A percentile compares a stretch with the other conserved stretches of the same genome.
Conservation (phyloP, 2,329 filamentous ascomycete species). For the Fusarium verrucosum region DNA sequence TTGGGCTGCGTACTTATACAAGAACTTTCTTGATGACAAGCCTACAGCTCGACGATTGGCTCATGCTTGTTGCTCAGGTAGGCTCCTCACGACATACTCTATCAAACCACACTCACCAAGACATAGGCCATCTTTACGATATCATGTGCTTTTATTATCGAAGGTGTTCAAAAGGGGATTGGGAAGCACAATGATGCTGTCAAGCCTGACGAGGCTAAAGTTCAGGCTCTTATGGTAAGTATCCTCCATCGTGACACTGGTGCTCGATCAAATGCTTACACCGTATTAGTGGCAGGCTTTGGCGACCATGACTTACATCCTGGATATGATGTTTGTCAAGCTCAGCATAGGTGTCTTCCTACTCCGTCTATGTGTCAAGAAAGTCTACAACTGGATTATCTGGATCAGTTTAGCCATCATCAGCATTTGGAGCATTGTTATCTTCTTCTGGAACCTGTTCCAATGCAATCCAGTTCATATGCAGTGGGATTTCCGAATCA, state of each 20-base stretch:
- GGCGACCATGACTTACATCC: slow-evolving; percentile 59
- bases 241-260: not conserved
- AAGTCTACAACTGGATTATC: slow-evolving; percentile 60
- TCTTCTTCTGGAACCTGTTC: slow-evolving; percentile 63
- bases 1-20: slow-evolving; percentile 57
- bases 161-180: slow-evolving; percentile 55
- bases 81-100: slow-evolving; percentile 1
- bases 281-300: slow-evolving; percentile 59
- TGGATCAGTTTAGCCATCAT: slow-evolving; percentile 58
- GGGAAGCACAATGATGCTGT: slow-evolving; percentile 60
- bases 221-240: slow-evolving; percentile 58
- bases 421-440: slow-evolving; percentile 56
- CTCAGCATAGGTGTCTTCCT: slow-evolving; percentile 64
- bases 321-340: slow-evolving; percentile 67
- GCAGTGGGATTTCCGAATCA: slow-evolving; percentile 64
- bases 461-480: slow-evolving; percentile 61
- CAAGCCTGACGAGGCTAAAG: slow-evolving; percentile 49
- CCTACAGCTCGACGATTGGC: slow-evolving; percentile 63
- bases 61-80: slow-evolving; percentile 62
- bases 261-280: slow-evolving; percentile 16
- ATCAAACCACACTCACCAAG: not conserved
- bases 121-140: slow-evolving; percentile 56
- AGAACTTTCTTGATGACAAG: slow-evolving; percentile 55
- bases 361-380: slow-evolving; percentile 57
- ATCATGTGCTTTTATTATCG: slow-evolving; percentile 58